Conservation (phyloP, 2,329 filamentous ascomycete genomes). For the Ustilaginoidea virens region DNA sequence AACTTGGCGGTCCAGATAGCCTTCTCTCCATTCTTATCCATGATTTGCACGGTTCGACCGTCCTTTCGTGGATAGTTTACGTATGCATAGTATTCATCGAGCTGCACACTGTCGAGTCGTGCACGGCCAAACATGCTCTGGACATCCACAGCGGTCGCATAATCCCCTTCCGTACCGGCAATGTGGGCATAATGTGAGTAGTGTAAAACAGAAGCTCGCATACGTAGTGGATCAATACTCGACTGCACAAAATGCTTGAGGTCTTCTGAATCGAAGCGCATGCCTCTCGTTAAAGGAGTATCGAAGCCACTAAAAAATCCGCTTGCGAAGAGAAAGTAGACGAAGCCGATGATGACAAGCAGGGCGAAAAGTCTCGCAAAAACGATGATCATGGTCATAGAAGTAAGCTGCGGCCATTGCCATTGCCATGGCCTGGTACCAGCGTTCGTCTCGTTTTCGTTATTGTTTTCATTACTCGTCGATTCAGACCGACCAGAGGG, state of each 20-base stretch:
- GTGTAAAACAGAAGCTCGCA: constrained; percentile 59
- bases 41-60: constrained; percentile 67
- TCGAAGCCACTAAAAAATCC: constrained; percentile 60
- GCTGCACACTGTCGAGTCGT: constrained; percentile 57
- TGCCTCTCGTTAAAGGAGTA: constrained; percentile 46
- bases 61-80: constrained; percentile 74
- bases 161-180: constrained; percentile 88
- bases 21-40: constrained; percentile 47
- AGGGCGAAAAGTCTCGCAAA: constrained; percentile 61
- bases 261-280: constrained; percentile 66
- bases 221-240: constrained; percentile 52
- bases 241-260: constrained; percentile 62
- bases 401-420: constrained; percentile 23
- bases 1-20: constrained; percentile 64
- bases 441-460: constrained; percentile 5
- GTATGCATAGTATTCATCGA: constrained; percentile 77
- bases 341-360: constrained; percentile 56
- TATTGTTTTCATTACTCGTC: constrained; percentile 6
- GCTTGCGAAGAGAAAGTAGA: constrained; percentile 77
- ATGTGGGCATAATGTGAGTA: constrained; percentile 78
- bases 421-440: constrained; percentile 13
- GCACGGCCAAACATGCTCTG: constrained; percentile 59
- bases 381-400: constrained; percentile 38
- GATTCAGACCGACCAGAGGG: constrained; percentile 20
- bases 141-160: constrained; percentile 71